phyloP scores from a whole-genome alignment of 129 eudicot species.

The Arctium lappa region DNA sequence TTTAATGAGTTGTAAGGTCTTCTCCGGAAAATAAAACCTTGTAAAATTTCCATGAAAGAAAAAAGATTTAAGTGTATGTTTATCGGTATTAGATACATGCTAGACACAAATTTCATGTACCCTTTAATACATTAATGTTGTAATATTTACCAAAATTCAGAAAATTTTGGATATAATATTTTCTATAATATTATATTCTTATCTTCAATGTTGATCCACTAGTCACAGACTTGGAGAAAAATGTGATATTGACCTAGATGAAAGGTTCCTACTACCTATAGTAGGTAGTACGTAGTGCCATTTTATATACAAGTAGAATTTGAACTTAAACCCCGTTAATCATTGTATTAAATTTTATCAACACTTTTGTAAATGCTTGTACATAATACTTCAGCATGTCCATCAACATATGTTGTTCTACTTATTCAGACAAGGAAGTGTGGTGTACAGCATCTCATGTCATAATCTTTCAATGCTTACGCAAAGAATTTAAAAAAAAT shows the following conservation, averaged over 20 bases:
- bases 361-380: not conserved
- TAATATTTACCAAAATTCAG: too few relatives aligned
- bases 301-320: not conserved
- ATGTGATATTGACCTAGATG: not conserved
- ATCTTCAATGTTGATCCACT: constrained; percentile 9
- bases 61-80: too few relatives aligned
- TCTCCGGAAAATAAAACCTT: too few relatives aligned
- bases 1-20: too few relatives aligned
- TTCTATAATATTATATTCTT: too few relatives aligned
- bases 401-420: not conserved
- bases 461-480: not conserved
- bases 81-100: too few relatives aligned
- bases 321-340: not conserved
- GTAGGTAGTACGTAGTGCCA: not conserved
- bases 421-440: not conserved
- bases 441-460: not conserved
- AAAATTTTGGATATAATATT: too few relatives aligned
- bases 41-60: too few relatives aligned
- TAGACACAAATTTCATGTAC: too few relatives aligned
- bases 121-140: too few relatives aligned
- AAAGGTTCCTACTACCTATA: not conserved
- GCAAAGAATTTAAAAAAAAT: not conserved
- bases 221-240: not conserved
- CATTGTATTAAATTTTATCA: not conserved
- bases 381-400: not conserved